Evolutionary conservation across 371 early-diverging fungal genomes (phyloP).

Genomic region (Rhizopus delemar): DNA sequence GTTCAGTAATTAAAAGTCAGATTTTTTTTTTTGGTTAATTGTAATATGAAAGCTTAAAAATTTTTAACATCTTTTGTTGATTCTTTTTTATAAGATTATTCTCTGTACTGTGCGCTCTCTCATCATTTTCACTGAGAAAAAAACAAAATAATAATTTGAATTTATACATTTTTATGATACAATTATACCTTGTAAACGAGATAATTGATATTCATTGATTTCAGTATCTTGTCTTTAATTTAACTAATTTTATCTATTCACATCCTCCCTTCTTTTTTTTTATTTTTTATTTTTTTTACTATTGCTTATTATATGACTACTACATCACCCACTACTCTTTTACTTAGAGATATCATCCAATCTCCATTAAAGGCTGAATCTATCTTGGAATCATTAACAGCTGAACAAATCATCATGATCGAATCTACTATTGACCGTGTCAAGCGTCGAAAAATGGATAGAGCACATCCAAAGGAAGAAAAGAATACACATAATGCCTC

Average conservation of each 20-base stretch:
- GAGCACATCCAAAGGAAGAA: slow-evolving; percentile 18
- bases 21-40: background rate
- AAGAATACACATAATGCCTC: slow-evolving; percentile 8
- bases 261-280: slow-evolving; percentile 21
- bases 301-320: slow-evolving; percentile 3
- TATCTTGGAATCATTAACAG: slow-evolving; percentile 36
- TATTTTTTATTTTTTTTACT: slow-evolving; percentile 1
- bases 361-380: slow-evolving; percentile 45
- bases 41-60: slow-evolving; percentile 4
- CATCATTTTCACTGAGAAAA: background rate
- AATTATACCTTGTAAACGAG: slow-evolving; percentile 19
- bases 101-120: background rate
- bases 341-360: slow-evolving; percentile 40
- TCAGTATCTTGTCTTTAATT: slow-evolving; percentile 20
- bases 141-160: background rate
- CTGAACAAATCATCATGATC: slow-evolving; percentile 46
- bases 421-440: slow-evolving; percentile 41
- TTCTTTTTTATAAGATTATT: too few species aligned
- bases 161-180: slow-evolving; percentile 30
- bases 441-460: slow-evolving; percentile 44
- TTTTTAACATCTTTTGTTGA: background rate
- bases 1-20: too few species aligned
- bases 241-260: slow-evolving; percentile 7
- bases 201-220: slow-evolving; percentile 29
- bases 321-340: slow-evolving; percentile 22